Evolutionary conservation across 2,329 filamentous ascomycete species (phyloP), one percentile per base, ranked within the genome.

Genomic region (Thermothelomyces thermophilus): DNA sequence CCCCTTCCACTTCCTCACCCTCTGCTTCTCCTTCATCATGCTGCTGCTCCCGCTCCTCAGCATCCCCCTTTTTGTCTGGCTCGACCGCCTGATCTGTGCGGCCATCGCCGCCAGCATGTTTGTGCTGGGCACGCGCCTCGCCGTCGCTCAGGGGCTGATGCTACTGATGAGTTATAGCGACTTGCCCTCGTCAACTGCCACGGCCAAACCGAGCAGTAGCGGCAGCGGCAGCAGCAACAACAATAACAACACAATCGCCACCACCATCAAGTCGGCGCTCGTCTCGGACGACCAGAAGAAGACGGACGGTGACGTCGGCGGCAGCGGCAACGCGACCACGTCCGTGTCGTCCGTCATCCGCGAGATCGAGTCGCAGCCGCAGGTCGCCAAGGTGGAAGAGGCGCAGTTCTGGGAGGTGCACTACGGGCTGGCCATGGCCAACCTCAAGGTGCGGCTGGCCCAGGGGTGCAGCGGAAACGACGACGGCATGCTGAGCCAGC

Each of bases 321-420:
- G 2, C 44, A 65, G 66, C 22, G 68, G 66, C 9, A 63, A 56
- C 28, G 35, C 33, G 20, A 40, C 20, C 17, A 36, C 46, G 14
- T 34, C 24, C 80, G 82, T 93, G 1, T 75, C 80, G 3, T 82
- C 84, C 19, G 84, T 95, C n/a, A 75, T 96, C 60, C 79, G 80
- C 49, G 89, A 95, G 65, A 90, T 98, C 45, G 84, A 90, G 65
- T 77, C 82, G 1, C 90, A 96, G 60, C 82, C 86, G 1, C 77
- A 79, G 48, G 82, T 97, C 22, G 78, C 79, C 39, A 77, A 78
- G 1, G 82, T 98, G 41, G 88, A 96, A 51, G 90, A 96, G 62
- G 91, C 90, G 1, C 84, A 90, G 64, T 95, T 98, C 68, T 98
- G 93, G 93, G 93, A 98, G 71, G 93, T 96, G 13, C 93, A 98